Percentiles rank a stretch among this genome's conserved stretches.
Conservation (phyloP, 306 rosid genomes). For the Castanea crenata region DNA sequence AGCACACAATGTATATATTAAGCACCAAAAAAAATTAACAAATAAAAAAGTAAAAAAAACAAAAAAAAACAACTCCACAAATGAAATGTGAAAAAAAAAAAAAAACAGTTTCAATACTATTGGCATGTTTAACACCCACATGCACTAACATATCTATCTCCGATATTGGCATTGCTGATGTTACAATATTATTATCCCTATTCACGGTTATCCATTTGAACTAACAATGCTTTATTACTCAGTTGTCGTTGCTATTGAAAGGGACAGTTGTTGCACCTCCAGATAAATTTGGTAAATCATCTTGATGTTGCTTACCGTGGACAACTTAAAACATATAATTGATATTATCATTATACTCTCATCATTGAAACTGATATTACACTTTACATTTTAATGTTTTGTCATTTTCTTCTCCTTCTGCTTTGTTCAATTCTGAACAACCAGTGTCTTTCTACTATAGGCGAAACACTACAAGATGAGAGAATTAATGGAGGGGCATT, state of each 20-base stretch:
- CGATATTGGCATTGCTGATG: constrained; percentile 9
- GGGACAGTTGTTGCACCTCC: constrained; percentile 99
- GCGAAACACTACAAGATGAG: constrained; percentile 92
- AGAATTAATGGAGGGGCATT: constrained; percentile 89
- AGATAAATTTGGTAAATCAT: constrained; percentile 81
- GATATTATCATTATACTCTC: not conserved
- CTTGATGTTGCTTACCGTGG: constrained; percentile 23
- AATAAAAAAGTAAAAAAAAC: not conserved
- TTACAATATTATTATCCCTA: constrained; percentile 17
- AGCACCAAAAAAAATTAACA: not conserved
- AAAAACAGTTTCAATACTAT: not conserved
- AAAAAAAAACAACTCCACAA: not conserved
- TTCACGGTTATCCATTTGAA: constrained; percentile 13
- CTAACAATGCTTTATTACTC: constrained; percentile 36
- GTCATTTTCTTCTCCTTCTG: not conserved
- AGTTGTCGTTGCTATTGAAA: constrained; percentile 89
- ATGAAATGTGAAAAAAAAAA: not conserved
- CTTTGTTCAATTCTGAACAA: not conserved
- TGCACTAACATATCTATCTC: not conserved
- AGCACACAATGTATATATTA: not conserved
- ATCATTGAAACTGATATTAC: constrained; percentile 9
- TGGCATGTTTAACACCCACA: not conserved
- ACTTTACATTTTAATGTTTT: not conserved
- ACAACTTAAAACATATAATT: constrained; percentile 10
- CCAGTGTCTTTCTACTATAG: constrained; percentile 35